These are phyloP conservation scores for Yamadazyma atmosphaerica DNA, from an alignment of 1,139 yeast genomes.

Conservation along the genomic window DNA sequence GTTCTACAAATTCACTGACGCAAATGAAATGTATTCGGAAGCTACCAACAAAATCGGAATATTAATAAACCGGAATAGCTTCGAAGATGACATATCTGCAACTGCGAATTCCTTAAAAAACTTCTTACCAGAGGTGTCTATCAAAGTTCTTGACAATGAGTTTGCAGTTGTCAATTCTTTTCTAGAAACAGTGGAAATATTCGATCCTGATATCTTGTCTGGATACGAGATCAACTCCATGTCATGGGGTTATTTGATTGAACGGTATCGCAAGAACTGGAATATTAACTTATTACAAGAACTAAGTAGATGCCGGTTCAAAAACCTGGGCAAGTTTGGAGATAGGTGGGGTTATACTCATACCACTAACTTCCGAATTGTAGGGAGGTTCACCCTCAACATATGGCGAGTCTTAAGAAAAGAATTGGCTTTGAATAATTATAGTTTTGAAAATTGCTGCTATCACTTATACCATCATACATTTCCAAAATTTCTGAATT, in stretches of 20 bases:
- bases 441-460: constrained; percentile 75
- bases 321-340: constrained; percentile 54
- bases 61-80: constrained; percentile 13
- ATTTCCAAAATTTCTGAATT: constrained; percentile 59
- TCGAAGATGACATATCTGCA: background rate
- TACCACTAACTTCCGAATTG: constrained; percentile 64
- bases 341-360: constrained; percentile 85
- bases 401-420: constrained; percentile 76
- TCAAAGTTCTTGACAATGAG: constrained; percentile 50
- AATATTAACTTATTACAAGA: constrained; percentile 52
- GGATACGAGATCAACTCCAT: constrained; percentile 81
- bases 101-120: constrained; percentile 1
- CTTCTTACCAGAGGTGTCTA: constrained; percentile 16
- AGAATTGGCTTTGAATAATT: constrained; percentile 63
- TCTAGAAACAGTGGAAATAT: constrained; percentile 52
- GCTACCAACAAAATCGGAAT: constrained; percentile 18
- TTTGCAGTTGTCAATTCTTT: constrained; percentile 55
- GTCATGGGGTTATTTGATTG: constrained; percentile 90
- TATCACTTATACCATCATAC: constrained; percentile 66
- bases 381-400: constrained; percentile 82
- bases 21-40: constrained; percentile 29
- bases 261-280: constrained; percentile 50
- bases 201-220: constrained; percentile 85
- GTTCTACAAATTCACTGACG: constrained; percentile 61
- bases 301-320: constrained; percentile 45